phyloP scores from a whole-genome alignment of 768 basidiomycete genomes.

The Asterophora lycoperdoides region DNA sequence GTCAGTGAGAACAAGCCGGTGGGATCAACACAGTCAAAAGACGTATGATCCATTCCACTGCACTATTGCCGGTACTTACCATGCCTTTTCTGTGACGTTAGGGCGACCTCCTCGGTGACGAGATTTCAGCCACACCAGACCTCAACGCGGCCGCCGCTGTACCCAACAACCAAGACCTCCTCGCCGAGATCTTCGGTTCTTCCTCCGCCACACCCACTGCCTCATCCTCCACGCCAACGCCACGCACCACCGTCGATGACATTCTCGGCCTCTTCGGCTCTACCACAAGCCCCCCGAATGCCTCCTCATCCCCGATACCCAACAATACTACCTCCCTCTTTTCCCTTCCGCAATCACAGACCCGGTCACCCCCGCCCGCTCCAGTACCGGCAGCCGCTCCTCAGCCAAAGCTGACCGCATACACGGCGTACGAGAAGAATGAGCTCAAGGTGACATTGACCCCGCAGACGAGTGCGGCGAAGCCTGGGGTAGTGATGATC shows the following conservation, averaged over 20 bases:
- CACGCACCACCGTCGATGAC: constrained; percentile 72
- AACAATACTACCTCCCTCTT: constrained; percentile 29
- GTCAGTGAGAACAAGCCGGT: constrained; percentile 97
- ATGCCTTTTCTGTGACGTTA: constrained; percentile 24
- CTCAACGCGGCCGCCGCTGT: constrained; percentile 40
- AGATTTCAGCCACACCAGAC: constrained; percentile 39
- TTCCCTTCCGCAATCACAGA: constrained; percentile 35
- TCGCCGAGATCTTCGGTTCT: constrained; percentile 88
- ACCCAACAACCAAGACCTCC: constrained; percentile 77
- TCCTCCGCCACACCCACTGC: constrained; percentile 36
- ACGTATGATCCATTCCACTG: constrained; percentile 39
- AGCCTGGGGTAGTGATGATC: constrained; percentile 89
- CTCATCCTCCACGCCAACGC: constrained; percentile 39
- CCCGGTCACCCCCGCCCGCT: constrained; percentile 34
- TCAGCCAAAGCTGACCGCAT: constrained; percentile 55
- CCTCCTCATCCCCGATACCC: constrained; percentile 16
- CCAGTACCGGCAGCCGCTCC: constrained; percentile 29
- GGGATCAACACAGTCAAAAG: constrained; percentile 80
- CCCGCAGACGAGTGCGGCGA: constrained; percentile 73
- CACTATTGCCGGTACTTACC: background rate
- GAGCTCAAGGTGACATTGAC: constrained; percentile 85
- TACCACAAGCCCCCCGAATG: constrained; percentile 18
- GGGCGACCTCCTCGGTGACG: constrained; percentile 82
- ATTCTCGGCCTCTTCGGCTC: constrained; percentile 86
- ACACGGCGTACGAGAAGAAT: constrained; percentile 91